A percentile compares a stretch with the other conserved stretches of the same genome.
These are phyloP conservation scores for Heliamphora pulchella DNA, from an alignment of 179 eudicot species.

Conservation along the genomic window DNA sequence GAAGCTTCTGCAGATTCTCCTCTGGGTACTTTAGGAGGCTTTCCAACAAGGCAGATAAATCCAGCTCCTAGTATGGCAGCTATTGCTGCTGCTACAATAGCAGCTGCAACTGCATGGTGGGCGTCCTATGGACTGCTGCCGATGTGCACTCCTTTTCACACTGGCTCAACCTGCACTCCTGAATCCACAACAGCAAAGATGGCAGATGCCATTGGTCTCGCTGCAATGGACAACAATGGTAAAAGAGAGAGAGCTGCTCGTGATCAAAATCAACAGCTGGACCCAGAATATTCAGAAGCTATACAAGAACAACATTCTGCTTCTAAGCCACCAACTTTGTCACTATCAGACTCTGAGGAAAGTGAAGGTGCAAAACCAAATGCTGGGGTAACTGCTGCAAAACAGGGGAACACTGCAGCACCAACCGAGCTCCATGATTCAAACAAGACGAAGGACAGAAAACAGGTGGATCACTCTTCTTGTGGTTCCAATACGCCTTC, in stretches of 20 bases:
- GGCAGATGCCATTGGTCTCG: slow-evolving; percentile 23
- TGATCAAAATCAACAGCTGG: slow-evolving; percentile 33
- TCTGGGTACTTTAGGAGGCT: slow-evolving; percentile 29
- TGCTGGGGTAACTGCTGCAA: slow-evolving; percentile 22
- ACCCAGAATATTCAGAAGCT: slow-evolving; percentile 38
- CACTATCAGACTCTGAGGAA: slow-evolving; percentile 52
- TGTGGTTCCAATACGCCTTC: slow-evolving; percentile 93
- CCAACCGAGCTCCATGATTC: slow-evolving; percentile 38
- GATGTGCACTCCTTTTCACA: slow-evolving; percentile 48
- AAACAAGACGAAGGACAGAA: slow-evolving; percentile 40
- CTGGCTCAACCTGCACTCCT: slow-evolving; percentile 46
- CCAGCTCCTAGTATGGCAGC: slow-evolving; percentile 68
- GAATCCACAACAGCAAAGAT: slow-evolving; percentile 28
- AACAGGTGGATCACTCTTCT: slow-evolving; percentile 84
- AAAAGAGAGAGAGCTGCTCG: slow-evolving; percentile 33
- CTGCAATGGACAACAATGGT: slow-evolving; percentile 26
- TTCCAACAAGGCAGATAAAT: slow-evolving; percentile 36
- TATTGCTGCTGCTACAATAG: slow-evolving; percentile 85
- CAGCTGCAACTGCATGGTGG: slow-evolving; percentile 99
- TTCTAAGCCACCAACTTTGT: slow-evolving; percentile 38
- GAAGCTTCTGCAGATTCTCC: slow-evolving; percentile 40
- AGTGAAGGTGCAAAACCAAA: slow-evolving; percentile 37
- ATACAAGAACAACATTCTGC: slow-evolving; percentile 37
- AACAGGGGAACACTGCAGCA: slow-evolving; percentile 32
- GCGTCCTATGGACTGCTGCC: slow-evolving; percentile 82